Conservation (phyloP, 495 filamentous ascomycete genomes). For the Terfezia claveryi region DNA sequence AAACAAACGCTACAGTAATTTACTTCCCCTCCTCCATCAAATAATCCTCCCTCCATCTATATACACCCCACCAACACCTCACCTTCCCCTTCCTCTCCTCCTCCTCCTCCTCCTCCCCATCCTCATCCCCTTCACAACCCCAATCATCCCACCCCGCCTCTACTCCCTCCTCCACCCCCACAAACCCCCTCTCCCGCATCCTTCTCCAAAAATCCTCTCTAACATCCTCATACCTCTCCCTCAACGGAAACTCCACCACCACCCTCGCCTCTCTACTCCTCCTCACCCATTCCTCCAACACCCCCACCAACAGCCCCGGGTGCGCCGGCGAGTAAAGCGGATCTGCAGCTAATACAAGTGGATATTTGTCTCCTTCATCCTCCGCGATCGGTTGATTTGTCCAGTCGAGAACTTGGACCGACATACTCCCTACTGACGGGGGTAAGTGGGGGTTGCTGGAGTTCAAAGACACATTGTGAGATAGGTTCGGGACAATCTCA, state of each 20-base stretch:
- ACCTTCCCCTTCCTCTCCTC: conserved; percentile 11
- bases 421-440: conserved; percentile 15
- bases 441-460: conserved; percentile 10
- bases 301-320: conserved; percentile 35
- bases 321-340: conserved; percentile 48
- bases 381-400: conserved; percentile 19
- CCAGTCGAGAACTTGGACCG: conserved; percentile 47
- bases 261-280: conserved; percentile 27
- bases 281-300: conserved; percentile 33
- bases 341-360: conserved; percentile 47
- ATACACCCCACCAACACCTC: conserved; percentile 39
- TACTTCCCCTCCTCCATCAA: background rate
- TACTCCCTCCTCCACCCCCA: conserved; percentile 33
- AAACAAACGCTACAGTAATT: too few relatives aligned
- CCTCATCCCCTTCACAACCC: conserved; percentile 29
- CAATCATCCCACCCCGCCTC: conserved; percentile 53
- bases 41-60: background rate
- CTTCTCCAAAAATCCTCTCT: conserved; percentile 34
- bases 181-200: conserved; percentile 27
- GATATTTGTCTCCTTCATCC: conserved; percentile 26
- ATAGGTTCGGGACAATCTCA: conserved; percentile 45
- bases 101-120: conserved; percentile 18
- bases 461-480: conserved; percentile 37
- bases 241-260: conserved; percentile 42
- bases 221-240: conserved; percentile 34